Conservation (phyloP, 1,284 basidiomycete species). For the Austroboletus novae-zelandiae region DNA sequence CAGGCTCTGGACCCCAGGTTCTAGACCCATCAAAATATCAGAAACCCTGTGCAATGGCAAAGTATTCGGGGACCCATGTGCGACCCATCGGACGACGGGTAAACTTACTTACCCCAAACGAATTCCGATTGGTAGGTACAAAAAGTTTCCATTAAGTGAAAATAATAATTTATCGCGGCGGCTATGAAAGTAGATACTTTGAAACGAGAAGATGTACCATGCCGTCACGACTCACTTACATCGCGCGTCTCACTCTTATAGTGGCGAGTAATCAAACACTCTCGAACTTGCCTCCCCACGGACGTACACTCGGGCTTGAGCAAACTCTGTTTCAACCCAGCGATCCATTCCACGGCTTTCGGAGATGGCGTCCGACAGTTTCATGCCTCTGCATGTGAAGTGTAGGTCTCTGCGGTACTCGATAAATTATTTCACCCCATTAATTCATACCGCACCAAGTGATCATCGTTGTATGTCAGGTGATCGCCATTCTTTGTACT, state of each 20-base stretch:
- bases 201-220: too few species aligned
- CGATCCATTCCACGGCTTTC: background rate
- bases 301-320: background rate
- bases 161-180: too few species aligned
- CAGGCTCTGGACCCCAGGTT: too few species aligned
- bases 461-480: background rate
- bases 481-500: slow-evolving; percentile 5
- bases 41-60: too few species aligned
- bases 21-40: too few species aligned
- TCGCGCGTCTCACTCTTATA: background rate
- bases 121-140: too few species aligned
- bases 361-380: background rate
- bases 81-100: too few species aligned
- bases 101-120: too few species aligned
- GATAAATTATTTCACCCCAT: background rate
- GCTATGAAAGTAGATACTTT: too few species aligned
- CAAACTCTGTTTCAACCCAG: background rate
- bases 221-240: too few species aligned
- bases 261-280: background rate
- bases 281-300: background rate
- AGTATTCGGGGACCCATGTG: too few species aligned
- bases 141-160: too few species aligned
- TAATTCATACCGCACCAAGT: background rate
- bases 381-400: background rate
- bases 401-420: background rate